Evolutionary conservation across 78 protist species (phyloP).

Genomic region (Carpediemonas membranifera): DNA sequence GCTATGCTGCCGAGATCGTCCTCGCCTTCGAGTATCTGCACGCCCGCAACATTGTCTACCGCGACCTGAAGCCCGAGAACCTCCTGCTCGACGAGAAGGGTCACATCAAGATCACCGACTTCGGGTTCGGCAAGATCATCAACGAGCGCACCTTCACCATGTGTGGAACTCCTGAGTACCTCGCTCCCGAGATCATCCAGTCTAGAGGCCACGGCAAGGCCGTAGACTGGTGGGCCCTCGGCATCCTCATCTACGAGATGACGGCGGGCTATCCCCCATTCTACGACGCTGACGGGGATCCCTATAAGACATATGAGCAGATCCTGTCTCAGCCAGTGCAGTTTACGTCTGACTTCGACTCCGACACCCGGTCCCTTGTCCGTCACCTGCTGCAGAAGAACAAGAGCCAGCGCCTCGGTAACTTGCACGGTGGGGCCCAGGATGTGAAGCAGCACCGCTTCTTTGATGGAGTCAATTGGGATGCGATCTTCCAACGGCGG

Average conservation of each 20-base stretch:
- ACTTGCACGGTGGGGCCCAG: conserved; percentile 60
- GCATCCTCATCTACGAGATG: conserved; percentile 60
- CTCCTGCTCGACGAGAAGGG: conserved; percentile 9
- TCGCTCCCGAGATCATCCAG: conserved; percentile 85
- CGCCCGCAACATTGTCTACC: no score
- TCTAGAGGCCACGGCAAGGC: conserved; percentile 58
- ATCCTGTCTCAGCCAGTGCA: conserved; percentile 58
- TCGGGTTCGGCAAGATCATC: conserved; percentile 48
- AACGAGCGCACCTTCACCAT: conserved; percentile 54
- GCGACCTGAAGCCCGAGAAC: no score
- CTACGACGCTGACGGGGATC: conserved; percentile 59
- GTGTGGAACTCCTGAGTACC: conserved; percentile 97
- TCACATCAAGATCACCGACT: conserved; percentile 9
- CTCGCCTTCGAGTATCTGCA: conserved; percentile 34
- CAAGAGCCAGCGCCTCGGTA: conserved; percentile 74
- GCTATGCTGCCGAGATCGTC: conserved; percentile 34
- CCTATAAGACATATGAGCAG: conserved; percentile 67
- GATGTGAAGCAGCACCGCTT: conserved; percentile 79
- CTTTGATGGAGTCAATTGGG: conserved; percentile 70
- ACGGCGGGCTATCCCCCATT: conserved; percentile 74
- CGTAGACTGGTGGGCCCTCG: conserved; percentile 93
- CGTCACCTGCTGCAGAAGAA: conserved; percentile 60
- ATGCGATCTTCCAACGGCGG: not conserved
- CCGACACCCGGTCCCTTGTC: conserved; percentile 64
- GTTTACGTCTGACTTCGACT: conserved; percentile 70